These are phyloP conservation scores for Parietaria judaica DNA, from an alignment of 306 rosid genomes.

Conservation along the genomic window DNA sequence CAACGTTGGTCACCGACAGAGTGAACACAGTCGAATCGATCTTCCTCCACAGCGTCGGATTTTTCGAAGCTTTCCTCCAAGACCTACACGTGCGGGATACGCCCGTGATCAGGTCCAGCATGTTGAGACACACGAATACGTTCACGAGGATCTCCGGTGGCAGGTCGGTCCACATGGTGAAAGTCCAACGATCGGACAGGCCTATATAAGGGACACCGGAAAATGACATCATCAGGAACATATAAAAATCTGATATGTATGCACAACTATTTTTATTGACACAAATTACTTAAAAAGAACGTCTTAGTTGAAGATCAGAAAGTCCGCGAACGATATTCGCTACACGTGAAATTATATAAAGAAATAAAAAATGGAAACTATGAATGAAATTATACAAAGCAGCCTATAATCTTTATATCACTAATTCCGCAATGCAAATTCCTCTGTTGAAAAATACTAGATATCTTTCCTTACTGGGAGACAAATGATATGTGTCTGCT, in stretches of 20 bases:
- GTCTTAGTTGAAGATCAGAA: too few relatives aligned
- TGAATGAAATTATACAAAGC: too few relatives aligned
- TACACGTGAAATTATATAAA: too few relatives aligned
- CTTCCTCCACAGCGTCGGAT: conserved; percentile 14
- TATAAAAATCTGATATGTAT: too few relatives aligned
- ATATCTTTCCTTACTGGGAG: background rate
- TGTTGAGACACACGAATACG: conserved; percentile 17
- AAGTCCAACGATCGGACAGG: background rate
- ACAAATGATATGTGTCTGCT: background rate
- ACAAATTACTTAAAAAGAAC: too few relatives aligned
- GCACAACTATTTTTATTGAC: too few relatives aligned
- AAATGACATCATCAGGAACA: too few relatives aligned
- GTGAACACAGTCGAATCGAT: background rate
- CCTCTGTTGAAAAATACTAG: background rate
- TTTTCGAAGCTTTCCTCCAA: conserved; percentile 4
- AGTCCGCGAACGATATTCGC: too few relatives aligned
- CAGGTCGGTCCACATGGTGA: conserved; percentile 2
- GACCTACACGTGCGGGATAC: conserved; percentile 16
- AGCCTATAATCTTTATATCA: background rate
- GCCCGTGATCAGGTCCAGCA: conserved; percentile 14
- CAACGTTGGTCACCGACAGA: background rate
- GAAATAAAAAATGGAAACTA: too few relatives aligned
- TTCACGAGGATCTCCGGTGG: background rate
- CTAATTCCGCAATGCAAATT: background rate
- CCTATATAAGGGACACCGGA: background rate